Conservation (phyloP, 208 protist genomes). For the Wallacemonas collosoma region DNA sequence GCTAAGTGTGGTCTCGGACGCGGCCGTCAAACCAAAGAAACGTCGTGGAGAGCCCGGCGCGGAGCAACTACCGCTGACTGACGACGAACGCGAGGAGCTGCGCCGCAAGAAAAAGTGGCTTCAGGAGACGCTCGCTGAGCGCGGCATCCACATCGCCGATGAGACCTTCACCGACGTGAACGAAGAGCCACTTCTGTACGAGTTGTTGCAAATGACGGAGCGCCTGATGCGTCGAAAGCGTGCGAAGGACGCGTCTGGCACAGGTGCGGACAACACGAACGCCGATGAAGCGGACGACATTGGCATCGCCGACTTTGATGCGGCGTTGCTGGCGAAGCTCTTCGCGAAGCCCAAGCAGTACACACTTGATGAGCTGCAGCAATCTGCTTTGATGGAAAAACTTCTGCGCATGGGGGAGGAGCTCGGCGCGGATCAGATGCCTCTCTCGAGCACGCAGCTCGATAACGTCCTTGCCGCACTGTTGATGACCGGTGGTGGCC, state of each 20-base stretch:
- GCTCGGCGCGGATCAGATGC: conserved; percentile 16
- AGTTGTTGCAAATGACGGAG: conserved; percentile 48
- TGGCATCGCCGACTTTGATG: conserved; percentile 34
- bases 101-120: conserved; percentile 43
- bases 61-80: conserved; percentile 18
- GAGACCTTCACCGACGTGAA: conserved; percentile 38
- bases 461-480: conserved; percentile 49
- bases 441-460: conserved; percentile 42
- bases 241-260: conserved; percentile 22
- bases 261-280: conserved; percentile 13
- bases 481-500: conserved; percentile 7
- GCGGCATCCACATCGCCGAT: conserved; percentile 45
- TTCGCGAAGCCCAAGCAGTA: conserved; percentile 38
- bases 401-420: conserved; percentile 50
- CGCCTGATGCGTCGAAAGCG: conserved; percentile 21
- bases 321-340: conserved; percentile 55
- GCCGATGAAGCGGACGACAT: conserved; percentile 37
- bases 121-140: conserved; percentile 33
- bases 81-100: conserved; percentile 37
- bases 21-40: background rate
- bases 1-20: conserved; percentile 14
- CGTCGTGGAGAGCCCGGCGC: background rate
- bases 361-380: conserved; percentile 55
- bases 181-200: conserved; percentile 47
- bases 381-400: conserved; percentile 49